A percentile compares a stretch with the other conserved stretches of the same genome.
Conservation (phyloP, 2,329 filamentous ascomycete species). For the Ceratocystis eucalypticola region DNA sequence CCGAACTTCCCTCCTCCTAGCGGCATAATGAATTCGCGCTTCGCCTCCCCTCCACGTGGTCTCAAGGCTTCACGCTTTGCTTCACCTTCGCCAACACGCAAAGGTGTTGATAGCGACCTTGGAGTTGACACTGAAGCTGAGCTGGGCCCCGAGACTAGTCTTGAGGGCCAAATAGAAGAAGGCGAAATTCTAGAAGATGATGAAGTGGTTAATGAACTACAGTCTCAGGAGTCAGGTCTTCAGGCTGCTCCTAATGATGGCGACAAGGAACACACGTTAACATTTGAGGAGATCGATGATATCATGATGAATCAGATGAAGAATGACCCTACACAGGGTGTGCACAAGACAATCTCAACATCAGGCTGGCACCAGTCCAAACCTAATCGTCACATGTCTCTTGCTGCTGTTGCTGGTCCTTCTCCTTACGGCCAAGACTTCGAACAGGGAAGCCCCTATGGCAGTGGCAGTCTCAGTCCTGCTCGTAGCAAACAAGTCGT, state of each 20-base stretch:
- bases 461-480: conserved; percentile 61
- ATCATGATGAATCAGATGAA: conserved; percentile 91
- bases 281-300: conserved; percentile 78
- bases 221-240: conserved; percentile 19
- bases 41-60: conserved; percentile 30
- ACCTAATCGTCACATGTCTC: conserved; percentile 28
- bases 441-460: conserved; percentile 26
- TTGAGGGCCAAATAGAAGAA: conserved; percentile 24
- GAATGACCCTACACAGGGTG: conserved; percentile 57
- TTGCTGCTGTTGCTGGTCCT: conserved; percentile 25
- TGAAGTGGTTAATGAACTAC: conserved; percentile 16
- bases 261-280: conserved; percentile 29
- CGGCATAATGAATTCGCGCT: conserved; percentile 34
- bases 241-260: conserved; percentile 23
- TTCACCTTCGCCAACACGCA: conserved; percentile 32
- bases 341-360: conserved; percentile 43
- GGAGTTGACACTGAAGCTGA: background rate
- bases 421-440: conserved; percentile 2
- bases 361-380: conserved; percentile 35
- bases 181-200: conserved; percentile 22
- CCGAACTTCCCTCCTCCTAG: conserved; percentile 19
- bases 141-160: conserved; percentile 30
- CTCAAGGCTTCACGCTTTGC: conserved; percentile 38
- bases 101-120: conserved; percentile 25
- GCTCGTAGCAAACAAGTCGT: conserved; percentile 41